Conservation (phyloP, 2,329 filamentous ascomycete species). For the Clarireedia paspali region DNA sequence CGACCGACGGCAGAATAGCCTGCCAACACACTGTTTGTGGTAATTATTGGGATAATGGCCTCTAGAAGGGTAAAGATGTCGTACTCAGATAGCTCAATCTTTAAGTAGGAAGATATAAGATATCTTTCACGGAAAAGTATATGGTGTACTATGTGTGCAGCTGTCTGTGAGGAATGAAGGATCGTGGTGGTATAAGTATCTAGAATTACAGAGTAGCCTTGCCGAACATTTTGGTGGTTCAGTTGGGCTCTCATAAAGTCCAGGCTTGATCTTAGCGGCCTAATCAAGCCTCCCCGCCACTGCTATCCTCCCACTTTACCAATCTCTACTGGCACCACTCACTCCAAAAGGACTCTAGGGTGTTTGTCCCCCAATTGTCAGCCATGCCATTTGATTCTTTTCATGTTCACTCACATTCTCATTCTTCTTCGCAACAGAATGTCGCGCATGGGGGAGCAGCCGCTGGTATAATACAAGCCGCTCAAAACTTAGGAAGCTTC, state of each 20-base stretch:
- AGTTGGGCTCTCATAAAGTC: too few relatives aligned
- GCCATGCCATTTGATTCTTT: slow-evolving; percentile 16
- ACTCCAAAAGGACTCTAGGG: neutral
- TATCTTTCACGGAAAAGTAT: too few relatives aligned
- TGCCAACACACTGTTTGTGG: neutral
- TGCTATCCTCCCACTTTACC: neutral
- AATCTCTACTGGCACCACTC: neutral
- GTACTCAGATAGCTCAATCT: too few relatives aligned
- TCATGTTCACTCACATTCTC: slow-evolving; percentile 15
- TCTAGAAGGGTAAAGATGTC: too few relatives aligned
- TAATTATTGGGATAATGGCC: too few relatives aligned
- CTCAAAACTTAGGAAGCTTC: slow-evolving; percentile 26
- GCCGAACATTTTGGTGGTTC: too few relatives aligned
- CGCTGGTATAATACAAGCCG: slow-evolving; percentile 24
- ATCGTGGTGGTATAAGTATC: too few relatives aligned
- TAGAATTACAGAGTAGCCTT: too few relatives aligned
- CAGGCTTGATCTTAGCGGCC: neutral
- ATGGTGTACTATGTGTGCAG: too few relatives aligned
- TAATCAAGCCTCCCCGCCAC: neutral
- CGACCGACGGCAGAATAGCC: neutral
- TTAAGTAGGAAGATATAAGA: too few relatives aligned
- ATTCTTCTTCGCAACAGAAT: slow-evolving; percentile 20
- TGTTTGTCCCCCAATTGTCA: neutral
- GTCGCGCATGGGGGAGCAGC: slow-evolving; percentile 16
- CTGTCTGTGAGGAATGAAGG: too few relatives aligned